Conservation (phyloP, 2,329 filamentous ascomycete species). For the Trichothecium roseum region DNA sequence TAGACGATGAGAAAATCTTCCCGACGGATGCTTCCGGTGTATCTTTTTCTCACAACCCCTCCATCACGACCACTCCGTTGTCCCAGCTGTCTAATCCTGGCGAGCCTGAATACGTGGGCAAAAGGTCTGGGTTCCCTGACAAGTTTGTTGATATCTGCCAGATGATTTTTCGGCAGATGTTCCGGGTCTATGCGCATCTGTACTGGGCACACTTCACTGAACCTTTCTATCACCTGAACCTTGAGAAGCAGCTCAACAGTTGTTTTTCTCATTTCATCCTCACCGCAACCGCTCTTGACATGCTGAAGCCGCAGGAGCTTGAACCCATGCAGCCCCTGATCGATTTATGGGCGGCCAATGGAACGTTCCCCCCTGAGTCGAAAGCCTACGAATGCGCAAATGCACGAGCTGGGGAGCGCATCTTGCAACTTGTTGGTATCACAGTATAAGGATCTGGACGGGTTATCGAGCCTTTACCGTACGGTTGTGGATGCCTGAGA, state of each 20-base stretch:
- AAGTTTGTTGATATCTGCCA: constrained; percentile 87
- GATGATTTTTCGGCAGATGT: constrained; percentile 95
- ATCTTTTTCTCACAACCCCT: constrained; percentile 54
- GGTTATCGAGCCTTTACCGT: too few species aligned
- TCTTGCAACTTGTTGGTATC: constrained; percentile 38
- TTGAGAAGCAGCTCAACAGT: constrained; percentile 74
- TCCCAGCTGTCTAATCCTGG: constrained; percentile 50
- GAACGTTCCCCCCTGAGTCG: constrained; percentile 70
- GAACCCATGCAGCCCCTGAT: constrained; percentile 95
- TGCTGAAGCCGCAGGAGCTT: constrained; percentile 80
- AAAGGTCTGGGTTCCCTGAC: constrained; percentile 83
- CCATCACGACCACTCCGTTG: constrained; percentile 47
- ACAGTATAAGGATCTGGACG: neutral
- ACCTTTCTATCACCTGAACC: constrained; percentile 73
- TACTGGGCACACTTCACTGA: constrained; percentile 93
- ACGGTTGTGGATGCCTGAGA: neutral
- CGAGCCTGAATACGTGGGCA: constrained; percentile 73
- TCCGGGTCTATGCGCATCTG: constrained; percentile 93
- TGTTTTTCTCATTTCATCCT: constrained; percentile 80
- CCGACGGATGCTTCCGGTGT: constrained; percentile 71
- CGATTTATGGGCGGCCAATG: constrained; percentile 82
- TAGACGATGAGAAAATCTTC: constrained; percentile 82
- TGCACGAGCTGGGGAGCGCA: constrained; percentile 45
- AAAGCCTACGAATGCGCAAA: constrained; percentile 59
- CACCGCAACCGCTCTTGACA: constrained; percentile 68